phyloP scores from a whole-genome alignment of 208 protist genomes.

The Crithidia mellificae region DNA sequence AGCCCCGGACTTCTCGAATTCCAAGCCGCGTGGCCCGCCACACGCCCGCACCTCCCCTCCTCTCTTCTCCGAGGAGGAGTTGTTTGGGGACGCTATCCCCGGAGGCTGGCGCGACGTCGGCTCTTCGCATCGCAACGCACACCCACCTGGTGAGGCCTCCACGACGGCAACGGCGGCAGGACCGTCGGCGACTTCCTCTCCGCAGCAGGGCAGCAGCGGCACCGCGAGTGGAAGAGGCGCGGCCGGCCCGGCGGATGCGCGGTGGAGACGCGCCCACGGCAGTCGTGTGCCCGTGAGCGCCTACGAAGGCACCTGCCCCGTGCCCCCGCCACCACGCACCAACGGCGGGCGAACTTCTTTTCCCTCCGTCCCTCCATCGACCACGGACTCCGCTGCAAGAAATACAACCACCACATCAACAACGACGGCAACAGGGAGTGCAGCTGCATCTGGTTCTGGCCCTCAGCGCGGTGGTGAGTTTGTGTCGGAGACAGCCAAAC shows the following conservation, averaged over 20 bases:
- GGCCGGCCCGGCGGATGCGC: constrained; percentile 39
- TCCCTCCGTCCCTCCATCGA: not conserved
- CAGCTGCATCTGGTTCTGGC: no score
- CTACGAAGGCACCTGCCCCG: constrained; percentile 34
- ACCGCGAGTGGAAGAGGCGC: no score
- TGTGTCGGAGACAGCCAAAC: no score
- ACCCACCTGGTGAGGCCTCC: no score
- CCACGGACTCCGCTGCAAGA: no score
- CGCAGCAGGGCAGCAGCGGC: no score
- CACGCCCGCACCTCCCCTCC: constrained; percentile 13
- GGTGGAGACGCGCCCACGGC: constrained; percentile 63
- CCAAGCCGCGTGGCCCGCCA: not conserved
- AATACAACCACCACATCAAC: no score
- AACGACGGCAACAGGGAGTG: no score
- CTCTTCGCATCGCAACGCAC: constrained; percentile 15
- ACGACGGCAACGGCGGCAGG: no score
- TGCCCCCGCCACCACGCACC: constrained; percentile 14
- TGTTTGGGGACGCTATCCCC: constrained; percentile 53
- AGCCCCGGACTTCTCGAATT: not conserved
- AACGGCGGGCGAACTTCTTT: not conserved
- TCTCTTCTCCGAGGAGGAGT: constrained; percentile 59
- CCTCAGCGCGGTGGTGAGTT: no score
- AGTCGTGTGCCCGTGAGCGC: constrained; percentile 67
- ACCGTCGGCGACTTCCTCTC: no score
- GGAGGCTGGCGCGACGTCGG: constrained; percentile 39